Conservation (phyloP, 2,329 filamentous ascomycete genomes). For the Mycosphaerella arachidis region DNA sequence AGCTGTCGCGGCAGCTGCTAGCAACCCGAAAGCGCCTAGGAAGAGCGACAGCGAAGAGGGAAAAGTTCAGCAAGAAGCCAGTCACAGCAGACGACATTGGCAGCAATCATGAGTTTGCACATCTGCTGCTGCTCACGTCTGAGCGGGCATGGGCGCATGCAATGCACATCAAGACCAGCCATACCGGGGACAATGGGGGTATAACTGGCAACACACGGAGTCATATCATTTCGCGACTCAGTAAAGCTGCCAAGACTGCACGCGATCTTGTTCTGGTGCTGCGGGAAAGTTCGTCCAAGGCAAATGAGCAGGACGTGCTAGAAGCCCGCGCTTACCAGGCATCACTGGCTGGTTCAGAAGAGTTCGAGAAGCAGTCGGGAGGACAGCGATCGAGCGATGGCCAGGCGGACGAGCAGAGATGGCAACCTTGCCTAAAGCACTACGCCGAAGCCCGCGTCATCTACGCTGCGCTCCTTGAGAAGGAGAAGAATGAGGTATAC, state of each 20-base stretch:
- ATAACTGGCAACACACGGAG: conserved; percentile 75
- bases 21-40: conserved; percentile 81
- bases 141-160: conserved; percentile 94
- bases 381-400: conserved; percentile 37
- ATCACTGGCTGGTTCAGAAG: conserved; percentile 68
- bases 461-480: conserved; percentile 69
- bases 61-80: conserved; percentile 73
- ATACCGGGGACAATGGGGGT: conserved; percentile 71
- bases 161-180: conserved; percentile 85
- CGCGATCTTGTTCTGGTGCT: conserved; percentile 64
- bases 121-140: conserved; percentile 76
- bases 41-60: conserved; percentile 75
- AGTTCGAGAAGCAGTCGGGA: conserved; percentile 75
- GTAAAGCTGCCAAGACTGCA: conserved; percentile 71
- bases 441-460: conserved; percentile 76
- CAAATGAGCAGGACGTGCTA: conserved; percentile 66
- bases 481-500: conserved; percentile 69
- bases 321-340: conserved; percentile 82
- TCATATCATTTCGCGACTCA: conserved; percentile 82
- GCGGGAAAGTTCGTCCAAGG: conserved; percentile 57
- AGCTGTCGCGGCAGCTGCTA: conserved; percentile 75
- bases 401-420: conserved; percentile 48
- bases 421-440: conserved; percentile 70
- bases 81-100: conserved; percentile 72
- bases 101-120: conserved; percentile 70